Base-by-base conservation (phyloP, 768 basidiomycete genomes). In the Suillus subalutaceus region DNA sequence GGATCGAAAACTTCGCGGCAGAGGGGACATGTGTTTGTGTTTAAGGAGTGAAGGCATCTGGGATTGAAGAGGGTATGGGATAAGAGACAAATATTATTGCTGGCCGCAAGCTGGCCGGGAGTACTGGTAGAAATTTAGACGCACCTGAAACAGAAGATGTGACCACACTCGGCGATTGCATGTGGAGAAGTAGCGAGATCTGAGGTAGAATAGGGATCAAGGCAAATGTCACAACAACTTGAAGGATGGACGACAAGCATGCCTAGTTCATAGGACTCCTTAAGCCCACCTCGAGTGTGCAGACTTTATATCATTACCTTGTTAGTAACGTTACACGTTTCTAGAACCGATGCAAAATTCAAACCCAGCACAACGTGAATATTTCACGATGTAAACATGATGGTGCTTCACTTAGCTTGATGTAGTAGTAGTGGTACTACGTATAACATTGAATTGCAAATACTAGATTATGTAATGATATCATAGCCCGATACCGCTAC, bases 171-270 rank as follows among this genome's bases (percentile, higher is more conserved):
- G 6, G 35, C 35, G 67, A 93, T 91, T 16, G 86, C 88, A 74
- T 90, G 86, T 3, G 90, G 91, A 57, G 84, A 80, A 72, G 82
- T 83, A 50, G 79, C 75, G 46, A 81, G 74, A 37, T 80, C 80
- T 48, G 84, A 79, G 78, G 85, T 70, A 70, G 32, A 76, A 74
- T 90, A 91, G 35, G 80, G 77, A 63, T 90, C 88, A 65, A 90
- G 79, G 75, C 91, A 93, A 69, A 93, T 86, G 75, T 93, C 91
- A 80, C 91, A 93, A 67, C 81, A 82, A 71, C 90, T 91, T 38
- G 87, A 82, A 7, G 89, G 83, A 77, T 92, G 89, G 37, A 91
- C 80, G 68, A 90, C 82, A 72, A 92, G 78, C 85, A 85, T 84
- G 64, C 72, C 70, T 30, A 74, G 73, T 72, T 10, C 9, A 26